Conservation (phyloP, 108 stramenopile genomes). For the Chaetoceros tenuissimus region DNA sequence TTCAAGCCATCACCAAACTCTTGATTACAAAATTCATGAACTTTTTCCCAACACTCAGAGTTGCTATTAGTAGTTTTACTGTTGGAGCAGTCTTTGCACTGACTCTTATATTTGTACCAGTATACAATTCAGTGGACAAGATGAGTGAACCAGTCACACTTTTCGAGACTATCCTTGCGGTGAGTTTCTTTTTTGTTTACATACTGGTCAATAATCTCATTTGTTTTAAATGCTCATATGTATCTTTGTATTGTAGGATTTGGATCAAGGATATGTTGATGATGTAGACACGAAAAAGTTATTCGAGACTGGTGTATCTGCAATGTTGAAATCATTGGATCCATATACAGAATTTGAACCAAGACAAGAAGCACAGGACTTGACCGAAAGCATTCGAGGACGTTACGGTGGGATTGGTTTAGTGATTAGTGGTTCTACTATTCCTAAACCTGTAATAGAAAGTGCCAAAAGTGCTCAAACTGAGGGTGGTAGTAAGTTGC, state of each 20-base stretch:
- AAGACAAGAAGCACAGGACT: conserved; percentile 54
- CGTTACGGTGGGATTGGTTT: conserved; percentile 92
- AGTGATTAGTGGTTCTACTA: conserved; percentile 70
- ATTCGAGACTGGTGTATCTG: conserved; percentile 86
- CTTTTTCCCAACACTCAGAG: background rate
- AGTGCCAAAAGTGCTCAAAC: conserved; percentile 2
- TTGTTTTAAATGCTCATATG: too few relatives aligned
- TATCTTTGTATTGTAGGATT: conserved; percentile 31
- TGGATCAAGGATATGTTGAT: conserved; percentile 74
- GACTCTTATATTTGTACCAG: conserved; percentile 34
- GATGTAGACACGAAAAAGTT: conserved; percentile 80
- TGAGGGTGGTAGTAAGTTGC: conserved; percentile 8
- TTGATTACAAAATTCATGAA: background rate
- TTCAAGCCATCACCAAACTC: too few relatives aligned
- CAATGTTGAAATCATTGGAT: conserved; percentile 89
- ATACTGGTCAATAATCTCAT: background rate
- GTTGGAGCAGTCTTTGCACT: conserved; percentile 31
- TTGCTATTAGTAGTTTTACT: conserved; percentile 25
- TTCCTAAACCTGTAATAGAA: conserved; percentile 7
- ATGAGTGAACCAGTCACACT: conserved; percentile 63
- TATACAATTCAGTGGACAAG: conserved; percentile 36
- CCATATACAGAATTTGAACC: conserved; percentile 96
- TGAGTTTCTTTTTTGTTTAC: background rate
- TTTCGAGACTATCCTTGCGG: conserved; percentile 71
- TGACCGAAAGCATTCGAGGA: conserved; percentile 82